Conservation (phyloP, 257 asterid species). For the Capsicum chinense region DNA sequence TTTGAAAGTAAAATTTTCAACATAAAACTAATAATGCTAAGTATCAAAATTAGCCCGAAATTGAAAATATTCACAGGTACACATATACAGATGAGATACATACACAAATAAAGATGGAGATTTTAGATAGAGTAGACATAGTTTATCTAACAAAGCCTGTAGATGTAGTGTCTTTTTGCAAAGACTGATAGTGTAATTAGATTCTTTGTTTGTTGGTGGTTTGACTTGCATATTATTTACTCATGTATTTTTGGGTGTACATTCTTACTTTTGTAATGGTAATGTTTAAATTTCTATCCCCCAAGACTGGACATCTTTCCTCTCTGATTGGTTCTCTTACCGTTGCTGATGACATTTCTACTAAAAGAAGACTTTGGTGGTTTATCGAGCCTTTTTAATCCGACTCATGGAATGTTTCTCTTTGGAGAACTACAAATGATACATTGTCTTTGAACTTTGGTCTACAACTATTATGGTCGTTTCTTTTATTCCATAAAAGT, state of each 20-base stretch:
- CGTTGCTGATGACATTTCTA: background rate
- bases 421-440: background rate
- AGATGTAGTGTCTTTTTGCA: background rate
- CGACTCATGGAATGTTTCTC: background rate
- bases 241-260: background rate
- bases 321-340: background rate
- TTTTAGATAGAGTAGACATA: no score
- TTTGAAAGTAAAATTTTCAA: no score
- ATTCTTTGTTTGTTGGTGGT: background rate
- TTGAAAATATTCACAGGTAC: no score
- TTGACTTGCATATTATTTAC: background rate
- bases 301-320: background rate
- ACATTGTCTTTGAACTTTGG: conserved; percentile 16
- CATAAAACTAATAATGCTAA: no score
- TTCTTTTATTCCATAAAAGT: background rate
- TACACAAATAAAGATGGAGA: no score
- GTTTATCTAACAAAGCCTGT: background rate
- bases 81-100: background rate
- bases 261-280: background rate
- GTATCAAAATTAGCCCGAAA: no score
- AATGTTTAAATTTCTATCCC: background rate
- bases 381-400: background rate
- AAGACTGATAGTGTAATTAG: background rate
- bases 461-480: background rate
- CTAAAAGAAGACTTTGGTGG: background rate